phyloP scores from a whole-genome alignment of 495 filamentous ascomycete genomes.

The Lophium mytilinum region DNA sequence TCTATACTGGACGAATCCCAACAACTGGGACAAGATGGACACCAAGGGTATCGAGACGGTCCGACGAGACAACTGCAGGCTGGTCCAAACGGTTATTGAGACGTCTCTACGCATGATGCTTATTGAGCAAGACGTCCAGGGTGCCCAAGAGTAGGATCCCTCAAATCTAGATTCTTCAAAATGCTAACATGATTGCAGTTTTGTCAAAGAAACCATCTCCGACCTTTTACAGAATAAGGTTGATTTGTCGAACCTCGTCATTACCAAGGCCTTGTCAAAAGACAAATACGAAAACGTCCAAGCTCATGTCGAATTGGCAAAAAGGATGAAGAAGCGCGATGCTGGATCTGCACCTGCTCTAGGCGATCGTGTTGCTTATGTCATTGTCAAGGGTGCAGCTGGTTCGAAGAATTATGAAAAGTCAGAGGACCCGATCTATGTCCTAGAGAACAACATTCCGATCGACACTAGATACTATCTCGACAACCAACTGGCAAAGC shows the following conservation, averaged over 20 bases:
- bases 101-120: conserved; percentile 92
- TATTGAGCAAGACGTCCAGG: conserved; percentile 81
- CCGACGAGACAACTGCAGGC: conserved; percentile 85
- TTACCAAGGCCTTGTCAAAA: conserved; percentile 82
- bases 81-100: conserved; percentile 96
- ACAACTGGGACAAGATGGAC: conserved; percentile 99
- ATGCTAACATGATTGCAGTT: conserved; percentile 45
- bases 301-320: conserved; percentile 88
- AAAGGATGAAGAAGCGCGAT: conserved; percentile 94
- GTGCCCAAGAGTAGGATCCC: conserved; percentile 77
- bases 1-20: conserved; percentile 88
- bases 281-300: conserved; percentile 75
- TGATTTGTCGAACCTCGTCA: conserved; percentile 98
- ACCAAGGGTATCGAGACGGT: conserved; percentile 99
- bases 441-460: conserved; percentile 93
- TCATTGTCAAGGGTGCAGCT: conserved; percentile 86
- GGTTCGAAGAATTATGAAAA: conserved; percentile 91
- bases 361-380: conserved; percentile 95
- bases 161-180: not conserved
- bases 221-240: conserved; percentile 95
- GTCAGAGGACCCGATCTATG: conserved; percentile 92
- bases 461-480: conserved; percentile 99
- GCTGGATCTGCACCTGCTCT: conserved; percentile 88
- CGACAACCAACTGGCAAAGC: conserved; percentile 95
- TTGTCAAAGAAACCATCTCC: conserved; percentile 92